Conservation (phyloP, 1,284 basidiomycete genomes). For the Austroboletus novae-zelandiae region DNA sequence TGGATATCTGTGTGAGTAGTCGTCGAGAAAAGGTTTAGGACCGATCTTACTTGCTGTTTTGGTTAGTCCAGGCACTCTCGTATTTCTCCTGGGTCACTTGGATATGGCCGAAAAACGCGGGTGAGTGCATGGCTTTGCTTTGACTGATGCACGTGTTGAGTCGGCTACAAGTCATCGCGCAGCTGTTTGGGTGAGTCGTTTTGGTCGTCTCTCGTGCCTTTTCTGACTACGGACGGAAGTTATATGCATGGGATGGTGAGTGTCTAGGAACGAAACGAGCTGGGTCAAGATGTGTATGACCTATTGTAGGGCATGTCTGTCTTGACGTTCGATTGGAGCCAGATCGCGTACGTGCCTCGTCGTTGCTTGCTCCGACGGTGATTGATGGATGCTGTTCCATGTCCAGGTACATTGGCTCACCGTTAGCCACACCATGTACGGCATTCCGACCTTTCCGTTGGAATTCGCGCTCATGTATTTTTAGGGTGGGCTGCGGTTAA, state of each 20-base stretch:
- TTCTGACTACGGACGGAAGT: slow-evolving; percentile 15
- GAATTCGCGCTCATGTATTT: slow-evolving; percentile 1
- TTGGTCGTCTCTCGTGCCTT: neutral
- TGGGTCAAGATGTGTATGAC: slow-evolving; percentile 1
- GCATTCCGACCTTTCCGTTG: neutral
- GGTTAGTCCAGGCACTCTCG: slow-evolving; percentile 41
- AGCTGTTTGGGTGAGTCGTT: slow-evolving; percentile 40
- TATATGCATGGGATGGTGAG: slow-evolving; percentile 39
- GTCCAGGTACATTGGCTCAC: slow-evolving; percentile 44
- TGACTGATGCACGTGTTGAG: too few species aligned
- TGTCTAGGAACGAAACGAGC: neutral
- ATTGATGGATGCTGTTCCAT: neutral
- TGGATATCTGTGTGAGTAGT: slow-evolving; percentile 41
- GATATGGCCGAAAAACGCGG: slow-evolving; percentile 47
- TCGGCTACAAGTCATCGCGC: slow-evolving; percentile 24
- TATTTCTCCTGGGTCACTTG: slow-evolving; percentile 61
- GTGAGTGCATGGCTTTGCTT: slow-evolving; percentile 14
- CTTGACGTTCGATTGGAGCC: slow-evolving; percentile 52
- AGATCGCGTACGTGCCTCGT: slow-evolving; percentile 38
- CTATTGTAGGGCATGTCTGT: slow-evolving; percentile 40
- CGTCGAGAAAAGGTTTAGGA: neutral
- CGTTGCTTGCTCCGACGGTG: neutral
- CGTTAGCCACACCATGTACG: slow-evolving; percentile 35
- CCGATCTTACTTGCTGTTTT: neutral
- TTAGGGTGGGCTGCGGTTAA: slow-evolving; percentile 60